phyloP scores from a whole-genome alignment of 2,329 filamentous ascomycete species.

The Paradendryphiella salina region DNA sequence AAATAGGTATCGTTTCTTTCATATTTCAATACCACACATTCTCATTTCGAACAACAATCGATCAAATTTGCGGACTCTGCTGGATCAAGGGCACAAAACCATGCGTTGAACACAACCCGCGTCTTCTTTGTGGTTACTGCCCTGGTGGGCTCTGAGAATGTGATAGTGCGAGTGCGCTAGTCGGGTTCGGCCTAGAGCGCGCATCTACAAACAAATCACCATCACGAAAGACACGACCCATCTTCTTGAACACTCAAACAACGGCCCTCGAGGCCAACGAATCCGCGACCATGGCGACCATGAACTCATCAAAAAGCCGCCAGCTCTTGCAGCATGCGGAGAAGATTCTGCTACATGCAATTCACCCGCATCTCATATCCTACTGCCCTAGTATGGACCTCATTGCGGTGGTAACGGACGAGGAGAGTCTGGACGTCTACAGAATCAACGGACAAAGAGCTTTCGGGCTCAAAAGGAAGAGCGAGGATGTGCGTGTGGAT shows the following conservation, averaged over 20 bases:
- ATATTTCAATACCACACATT: slow-evolving; percentile 2
- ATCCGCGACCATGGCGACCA: slow-evolving; percentile 10
- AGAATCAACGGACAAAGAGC: slow-evolving; percentile 75
- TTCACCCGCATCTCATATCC: slow-evolving; percentile 63
- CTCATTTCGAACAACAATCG: neutral
- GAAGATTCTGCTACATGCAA: slow-evolving; percentile 51
- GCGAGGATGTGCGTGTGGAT: slow-evolving; percentile 40
- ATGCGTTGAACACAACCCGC: neutral
- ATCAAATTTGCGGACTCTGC: too few relatives aligned
- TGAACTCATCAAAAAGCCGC: slow-evolving; percentile 5
- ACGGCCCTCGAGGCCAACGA: slow-evolving; percentile 12
- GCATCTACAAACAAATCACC: slow-evolving; percentile 21
- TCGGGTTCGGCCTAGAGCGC: slow-evolving; percentile 21
- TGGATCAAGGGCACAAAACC: too few relatives aligned
- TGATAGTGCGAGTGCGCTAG: slow-evolving; percentile 36
- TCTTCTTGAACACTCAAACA: neutral
- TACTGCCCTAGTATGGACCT: slow-evolving; percentile 88
- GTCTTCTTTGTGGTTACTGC: neutral
- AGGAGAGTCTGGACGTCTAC: slow-evolving; percentile 73
- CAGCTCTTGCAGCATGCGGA: slow-evolving; percentile 47
- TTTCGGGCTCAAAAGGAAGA: slow-evolving; percentile 56
- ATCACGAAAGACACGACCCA: slow-evolving; percentile 1
- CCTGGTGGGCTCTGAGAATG: slow-evolving; percentile 15
- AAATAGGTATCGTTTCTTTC: slow-evolving; percentile 9
- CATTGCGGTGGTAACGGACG: slow-evolving; percentile 69